Evolutionary conservation across 2,329 filamentous ascomycete genomes (phyloP).

Genomic region (Chaetomium globosum): DNA sequence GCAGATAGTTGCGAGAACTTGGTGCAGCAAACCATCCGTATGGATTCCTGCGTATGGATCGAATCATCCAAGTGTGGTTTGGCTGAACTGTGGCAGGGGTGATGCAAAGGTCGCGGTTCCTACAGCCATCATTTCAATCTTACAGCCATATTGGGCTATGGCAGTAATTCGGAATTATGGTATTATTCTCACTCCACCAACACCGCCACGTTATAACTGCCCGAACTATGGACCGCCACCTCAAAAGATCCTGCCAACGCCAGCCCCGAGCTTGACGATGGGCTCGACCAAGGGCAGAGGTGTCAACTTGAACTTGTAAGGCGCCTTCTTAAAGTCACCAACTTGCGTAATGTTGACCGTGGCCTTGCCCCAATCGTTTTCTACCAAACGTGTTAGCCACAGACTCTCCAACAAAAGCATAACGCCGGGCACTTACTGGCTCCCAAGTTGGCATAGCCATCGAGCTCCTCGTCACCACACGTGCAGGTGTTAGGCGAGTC

Average conservation of each 20-base stretch:
- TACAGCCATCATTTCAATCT: too few species aligned
- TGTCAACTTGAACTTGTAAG: constrained; percentile 54
- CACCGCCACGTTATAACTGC: neutral
- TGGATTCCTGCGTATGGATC: too few species aligned
- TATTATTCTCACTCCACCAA: neutral
- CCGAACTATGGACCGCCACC: neutral
- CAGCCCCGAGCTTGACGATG: constrained; percentile 49
- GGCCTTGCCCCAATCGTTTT: constrained; percentile 53
- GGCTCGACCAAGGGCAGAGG: constrained; percentile 47
- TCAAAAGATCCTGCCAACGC: constrained; percentile 48
- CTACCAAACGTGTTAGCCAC: constrained; percentile 31
- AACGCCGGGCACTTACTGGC: constrained; percentile 47
- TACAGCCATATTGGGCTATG: too few species aligned
- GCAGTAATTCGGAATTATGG: too few species aligned
- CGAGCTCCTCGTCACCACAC: constrained; percentile 57
- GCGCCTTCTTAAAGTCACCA: constrained; percentile 53
- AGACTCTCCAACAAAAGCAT: neutral
- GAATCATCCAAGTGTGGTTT: too few species aligned
- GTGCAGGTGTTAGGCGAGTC: constrained; percentile 58
- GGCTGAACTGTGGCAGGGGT: too few species aligned
- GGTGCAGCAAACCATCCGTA: too few species aligned
- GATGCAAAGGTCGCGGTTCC: too few species aligned
- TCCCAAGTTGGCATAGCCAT: constrained; percentile 58
- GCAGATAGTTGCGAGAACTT: too few species aligned
- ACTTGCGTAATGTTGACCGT: constrained; percentile 56